Evolutionary conservation across 164 flowering plant genomes (phyloP), one percentile per base, ranked within the genome.

Genomic region (Umbellularia californica): DNA sequence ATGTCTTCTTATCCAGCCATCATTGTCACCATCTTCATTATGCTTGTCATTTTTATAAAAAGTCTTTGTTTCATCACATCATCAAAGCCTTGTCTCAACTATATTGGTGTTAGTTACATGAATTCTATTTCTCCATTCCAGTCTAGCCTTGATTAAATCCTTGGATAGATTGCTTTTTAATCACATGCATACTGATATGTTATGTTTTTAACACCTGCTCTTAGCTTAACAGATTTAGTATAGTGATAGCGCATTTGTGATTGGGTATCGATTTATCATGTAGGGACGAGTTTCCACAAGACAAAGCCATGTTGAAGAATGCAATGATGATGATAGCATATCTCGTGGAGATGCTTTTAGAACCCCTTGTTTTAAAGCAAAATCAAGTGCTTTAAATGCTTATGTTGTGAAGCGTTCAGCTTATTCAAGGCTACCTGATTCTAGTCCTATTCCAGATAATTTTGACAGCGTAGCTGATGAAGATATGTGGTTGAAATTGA

Each of bases 401-500:
- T 92, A 90, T 84, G 99, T 95, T 74, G 87, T 65, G 24, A 91
- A 80, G 73, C 77, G 98, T 67, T 87, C 94, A 73, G 82, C 84
- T 74, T 84, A 87, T 77, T 83, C 88, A 72, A 77, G 69, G 66
- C 73, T 83, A 41, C 83, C 89, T 50, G 97, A 90, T 64, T 87
- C 35, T 74, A 96, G 99, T 78, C 99, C 99, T 58, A 78, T 93
- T 74, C 92, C 94, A 75, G 92, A 90, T 83, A 30, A 83, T 69
- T 82, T 91, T 78, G 83, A 82, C 77, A 78, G 89, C 80, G 81
- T 93, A 69, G 97, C 91, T 76, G 99, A 96, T 83, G 98, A 96
- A 84, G 98, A 96, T 77, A 87, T 86, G 58, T 96, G 99, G 99
- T 77, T 86, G 81, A 86, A 80, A 82, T 77, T 96, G 93, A 96